Base-by-base conservation (phyloP, 2,329 filamentous ascomycete species). In the Furcasterigmium furcatum region DNA sequence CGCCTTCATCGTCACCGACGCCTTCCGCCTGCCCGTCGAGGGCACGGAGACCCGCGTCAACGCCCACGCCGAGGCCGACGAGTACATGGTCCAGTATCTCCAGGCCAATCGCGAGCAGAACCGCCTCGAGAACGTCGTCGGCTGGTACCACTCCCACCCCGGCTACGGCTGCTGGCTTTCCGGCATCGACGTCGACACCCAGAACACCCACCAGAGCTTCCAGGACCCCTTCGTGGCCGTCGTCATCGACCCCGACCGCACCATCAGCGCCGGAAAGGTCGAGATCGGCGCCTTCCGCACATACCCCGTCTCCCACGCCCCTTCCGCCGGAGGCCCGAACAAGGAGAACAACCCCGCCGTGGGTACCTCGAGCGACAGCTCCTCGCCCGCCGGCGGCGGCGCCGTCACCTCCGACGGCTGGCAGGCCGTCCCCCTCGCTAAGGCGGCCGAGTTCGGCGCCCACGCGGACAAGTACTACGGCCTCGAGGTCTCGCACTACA, bases 21-120 rank as follows among this genome's bases (percentile, higher is more conserved):
- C 91, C 21, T 94, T 97, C 68, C 83, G 91, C 18, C 73, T 99
- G 32, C 94, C 94, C 0, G 94, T 99, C 34, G 94, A 99, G 64
- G 94, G 94, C 21, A 99, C 94, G n/a, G 94, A 99, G 71, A 99
- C 94, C 3, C 80, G 94, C 50, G 94, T 99, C 56, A 99, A 99
- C 64, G 94, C 94, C 0, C 91, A 96, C 61, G 86, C 87, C 54
- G 91, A 97, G 57, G 94, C 92, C 44, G 95, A 97, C 71, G 94
- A 97, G 72, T 99, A 97, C 72, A 89, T 97, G 74, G 84, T 96
- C 45, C 82, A 88, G 54, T 97, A 95, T 62, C 77, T 95, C 22
- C 76, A 85, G 55, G 73, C 84, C 4, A 87, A 86, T 55, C 80
- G 92, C 48, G 84, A 91, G 60, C 88, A 73, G 79, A 90, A 64